phyloP scores from a whole-genome alignment of 1,284 basidiomycete species.

The Cutaneotrichosporon curvatum region DNA sequence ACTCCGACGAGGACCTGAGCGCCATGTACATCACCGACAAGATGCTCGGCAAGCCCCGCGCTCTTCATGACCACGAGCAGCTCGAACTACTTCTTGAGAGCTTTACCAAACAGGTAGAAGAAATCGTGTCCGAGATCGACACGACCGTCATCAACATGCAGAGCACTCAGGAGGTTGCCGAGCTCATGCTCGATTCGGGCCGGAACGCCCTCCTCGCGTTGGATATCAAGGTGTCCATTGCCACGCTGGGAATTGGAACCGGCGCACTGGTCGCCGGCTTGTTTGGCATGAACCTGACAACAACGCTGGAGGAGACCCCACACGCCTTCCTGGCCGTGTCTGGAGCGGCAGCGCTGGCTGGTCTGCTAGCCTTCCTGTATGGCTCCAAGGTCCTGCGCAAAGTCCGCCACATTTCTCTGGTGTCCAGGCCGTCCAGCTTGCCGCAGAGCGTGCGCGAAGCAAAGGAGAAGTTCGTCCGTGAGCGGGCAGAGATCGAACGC shows the following conservation, averaged over 20 bases:
- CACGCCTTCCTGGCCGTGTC: slow-evolving; percentile 45
- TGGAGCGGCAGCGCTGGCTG: slow-evolving; percentile 31
- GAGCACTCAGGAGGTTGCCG: slow-evolving; percentile 95
- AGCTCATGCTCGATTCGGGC: slow-evolving; percentile 93
- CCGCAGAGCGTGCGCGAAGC: slow-evolving; percentile 14
- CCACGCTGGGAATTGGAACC: slow-evolving; percentile 84
- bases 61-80: slow-evolving; percentile 77
- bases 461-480: slow-evolving; percentile 15
- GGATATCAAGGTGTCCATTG: slow-evolving; percentile 90
- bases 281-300: slow-evolving; percentile 86
- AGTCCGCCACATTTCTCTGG: slow-evolving; percentile 39
- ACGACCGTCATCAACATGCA: slow-evolving; percentile 86
- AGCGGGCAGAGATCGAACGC: slow-evolving; percentile 7
- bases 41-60: slow-evolving; percentile 54
- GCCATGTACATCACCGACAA: slow-evolving; percentile 87
- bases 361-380: slow-evolving; percentile 34
- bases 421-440: slow-evolving; percentile 5
- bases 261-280: slow-evolving; percentile 86
- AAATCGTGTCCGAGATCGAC: slow-evolving; percentile 87
- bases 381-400: slow-evolving; percentile 37
- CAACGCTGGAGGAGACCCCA: slow-evolving; percentile 40
- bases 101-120: slow-evolving; percentile 91
- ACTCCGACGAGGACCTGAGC: slow-evolving; percentile 86
- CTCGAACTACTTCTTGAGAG: slow-evolving; percentile 87
- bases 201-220: slow-evolving; percentile 86